phyloP scores from a whole-genome alignment of 2,329 filamentous ascomycete species.

The Sarocladiaceae sp. region DNA sequence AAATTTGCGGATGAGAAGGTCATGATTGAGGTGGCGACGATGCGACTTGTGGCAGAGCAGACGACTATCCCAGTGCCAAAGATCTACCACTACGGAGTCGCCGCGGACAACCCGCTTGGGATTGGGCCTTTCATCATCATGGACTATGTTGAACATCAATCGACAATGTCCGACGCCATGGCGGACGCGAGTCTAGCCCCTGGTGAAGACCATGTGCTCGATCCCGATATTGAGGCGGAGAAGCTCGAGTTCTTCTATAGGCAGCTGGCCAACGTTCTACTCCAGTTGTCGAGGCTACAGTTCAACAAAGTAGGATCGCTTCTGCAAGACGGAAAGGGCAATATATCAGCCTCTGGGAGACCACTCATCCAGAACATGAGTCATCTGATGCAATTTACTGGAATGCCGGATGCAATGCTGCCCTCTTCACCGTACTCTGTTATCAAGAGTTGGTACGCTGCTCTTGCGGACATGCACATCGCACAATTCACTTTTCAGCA shows the following conservation, averaged over 20 bases:
- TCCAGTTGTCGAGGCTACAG: too few species aligned
- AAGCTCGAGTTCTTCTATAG: too few species aligned
- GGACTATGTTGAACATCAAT: conserved; percentile 24
- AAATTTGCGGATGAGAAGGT: conserved; percentile 29
- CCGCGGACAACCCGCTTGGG: conserved; percentile 24
- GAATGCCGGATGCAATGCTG: background rate
- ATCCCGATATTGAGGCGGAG: too few species aligned
- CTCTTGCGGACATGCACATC: conserved; percentile 35
- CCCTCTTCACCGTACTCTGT: background rate
- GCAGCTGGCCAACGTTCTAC: too few species aligned
- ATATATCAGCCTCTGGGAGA: background rate
- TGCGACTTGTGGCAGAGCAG: conserved; percentile 23
- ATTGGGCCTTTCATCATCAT: conserved; percentile 20
- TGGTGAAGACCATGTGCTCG: too few species aligned
- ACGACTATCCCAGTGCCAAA: conserved; percentile 28
- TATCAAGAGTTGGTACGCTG: conserved; percentile 23
- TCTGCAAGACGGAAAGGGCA: too few species aligned
- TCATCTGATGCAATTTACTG: background rate
- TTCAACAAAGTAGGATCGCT: too few species aligned
- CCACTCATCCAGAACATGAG: background rate
- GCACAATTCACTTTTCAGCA: conserved; percentile 33
- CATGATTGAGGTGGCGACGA: conserved; percentile 26
- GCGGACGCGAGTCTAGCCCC: too few species aligned
- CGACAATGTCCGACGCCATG: conserved; percentile 24
- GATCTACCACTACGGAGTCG: conserved; percentile 23